Percentiles rank a stretch among this genome's conserved stretches.
phyloP scores from a whole-genome alignment of 2,329 filamentous ascomycete species.

The Talaromyces sp. region DNA sequence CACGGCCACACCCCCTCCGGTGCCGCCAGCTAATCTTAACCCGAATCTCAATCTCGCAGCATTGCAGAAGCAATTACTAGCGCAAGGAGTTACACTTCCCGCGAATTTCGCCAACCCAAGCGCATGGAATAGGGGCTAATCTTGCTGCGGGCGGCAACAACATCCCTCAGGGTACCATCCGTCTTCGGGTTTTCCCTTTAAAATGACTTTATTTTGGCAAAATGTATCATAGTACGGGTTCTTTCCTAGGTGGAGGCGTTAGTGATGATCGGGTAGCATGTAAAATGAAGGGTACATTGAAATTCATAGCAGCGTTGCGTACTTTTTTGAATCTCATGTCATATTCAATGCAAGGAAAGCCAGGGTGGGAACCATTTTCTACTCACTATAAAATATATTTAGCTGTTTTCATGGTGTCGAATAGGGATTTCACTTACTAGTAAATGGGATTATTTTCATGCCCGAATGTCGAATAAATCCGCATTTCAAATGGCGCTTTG shows the following conservation, averaged over 20 bases:
- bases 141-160: conserved; percentile 21
- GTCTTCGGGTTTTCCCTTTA: neutral
- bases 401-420: neutral
- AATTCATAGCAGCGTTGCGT: neutral
- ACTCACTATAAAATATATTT: neutral
- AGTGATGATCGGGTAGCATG: conserved; percentile 1
- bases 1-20: conserved; percentile 42
- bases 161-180: neutral
- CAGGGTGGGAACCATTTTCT: neutral
- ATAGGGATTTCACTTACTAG: neutral
- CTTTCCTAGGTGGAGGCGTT: neutral
- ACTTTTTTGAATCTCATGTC: neutral
- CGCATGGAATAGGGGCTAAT: conserved; percentile 31
- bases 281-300: neutral
- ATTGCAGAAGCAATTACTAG: conserved; percentile 35
- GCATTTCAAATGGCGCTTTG: conserved; percentile 70
- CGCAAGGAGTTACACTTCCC: conserved; percentile 32
- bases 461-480: neutral
- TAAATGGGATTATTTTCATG: neutral
- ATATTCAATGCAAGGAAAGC: neutral
- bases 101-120: conserved; percentile 34
- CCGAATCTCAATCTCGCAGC: conserved; percentile 34
- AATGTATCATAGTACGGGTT: neutral
- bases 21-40: conserved; percentile 24
- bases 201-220: neutral